Conservation (phyloP, 768 basidiomycete genomes). For the Boletus huronensis region DNA sequence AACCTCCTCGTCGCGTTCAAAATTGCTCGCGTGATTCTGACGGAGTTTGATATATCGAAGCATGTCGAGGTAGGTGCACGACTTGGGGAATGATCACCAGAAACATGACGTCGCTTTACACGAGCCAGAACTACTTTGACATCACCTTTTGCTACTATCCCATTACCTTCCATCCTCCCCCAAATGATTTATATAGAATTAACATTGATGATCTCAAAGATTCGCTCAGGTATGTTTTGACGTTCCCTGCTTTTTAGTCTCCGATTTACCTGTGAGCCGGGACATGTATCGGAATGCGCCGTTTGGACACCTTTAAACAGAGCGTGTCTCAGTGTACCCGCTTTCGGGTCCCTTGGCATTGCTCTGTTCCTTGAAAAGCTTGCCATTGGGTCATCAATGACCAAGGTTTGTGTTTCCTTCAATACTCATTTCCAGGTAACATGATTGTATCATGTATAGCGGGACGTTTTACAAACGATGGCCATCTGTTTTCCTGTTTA, state of each 20-base stretch:
- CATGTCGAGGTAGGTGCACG: conserved; percentile 65
- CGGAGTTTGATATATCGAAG: conserved; percentile 79
- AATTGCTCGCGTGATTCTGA: conserved; percentile 77
- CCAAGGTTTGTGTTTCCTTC: conserved; percentile 56
- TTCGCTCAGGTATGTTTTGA: conserved; percentile 54
- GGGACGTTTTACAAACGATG: conserved; percentile 82
- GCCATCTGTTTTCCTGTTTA: conserved; percentile 79
- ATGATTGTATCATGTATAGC: conserved; percentile 42
- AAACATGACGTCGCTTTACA: neutral
- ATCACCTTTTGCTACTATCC: conserved; percentile 98
- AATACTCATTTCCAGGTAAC: neutral
- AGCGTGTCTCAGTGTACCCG: conserved; percentile 76
- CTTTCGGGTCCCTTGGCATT: conserved; percentile 80
- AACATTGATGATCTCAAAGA: conserved; percentile 79
- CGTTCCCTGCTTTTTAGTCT: neutral
- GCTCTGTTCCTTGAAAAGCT: conserved; percentile 92
- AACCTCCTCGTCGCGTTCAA: conserved; percentile 90
- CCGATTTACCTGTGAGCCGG: neutral
- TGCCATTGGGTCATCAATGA: conserved; percentile 69
- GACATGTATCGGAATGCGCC: neutral
- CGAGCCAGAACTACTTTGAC: conserved; percentile 80
- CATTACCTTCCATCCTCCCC: conserved; percentile 92
- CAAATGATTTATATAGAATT: conserved; percentile 91
- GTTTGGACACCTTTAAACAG: neutral
- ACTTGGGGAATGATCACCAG: neutral